These are phyloP conservation scores for Heliamphora pulchella DNA, from an alignment of 179 eudicot species.

Conservation along the genomic window DNA sequence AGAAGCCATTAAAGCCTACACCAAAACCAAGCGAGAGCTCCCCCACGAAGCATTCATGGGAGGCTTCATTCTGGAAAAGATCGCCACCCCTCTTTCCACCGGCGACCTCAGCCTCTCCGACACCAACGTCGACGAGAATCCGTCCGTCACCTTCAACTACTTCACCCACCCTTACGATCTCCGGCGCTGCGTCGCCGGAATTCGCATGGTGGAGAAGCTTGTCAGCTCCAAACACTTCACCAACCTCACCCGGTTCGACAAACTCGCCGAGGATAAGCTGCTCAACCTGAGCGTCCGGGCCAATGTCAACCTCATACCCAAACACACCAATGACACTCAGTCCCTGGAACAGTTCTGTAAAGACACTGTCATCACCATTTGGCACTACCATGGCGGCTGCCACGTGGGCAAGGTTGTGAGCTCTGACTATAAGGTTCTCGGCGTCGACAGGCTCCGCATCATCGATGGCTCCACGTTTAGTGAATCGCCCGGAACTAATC, in stretches of 20 bases:
- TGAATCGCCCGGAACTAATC: conserved; percentile 92
- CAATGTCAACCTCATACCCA: conserved; percentile 70
- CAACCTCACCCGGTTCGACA: conserved; percentile 35
- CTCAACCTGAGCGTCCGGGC: conserved; percentile 78
- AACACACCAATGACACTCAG: conserved; percentile 65
- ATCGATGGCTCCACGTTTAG: conserved; percentile 73
- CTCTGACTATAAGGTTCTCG: conserved; percentile 50
- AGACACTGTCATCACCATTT: conserved; percentile 85
- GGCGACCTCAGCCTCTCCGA: conserved; percentile 55
- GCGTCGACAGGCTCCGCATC: conserved; percentile 64
- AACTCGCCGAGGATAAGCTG: conserved; percentile 37
- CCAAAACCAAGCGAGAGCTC: conserved; percentile 43
- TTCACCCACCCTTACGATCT: conserved; percentile 78
- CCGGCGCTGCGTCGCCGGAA: conserved; percentile 58
- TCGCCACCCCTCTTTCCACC: conserved; percentile 59
- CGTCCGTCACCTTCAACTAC: conserved; percentile 78
- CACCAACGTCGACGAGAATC: conserved; percentile 63
- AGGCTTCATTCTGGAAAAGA: conserved; percentile 82
- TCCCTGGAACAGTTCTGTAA: conserved; percentile 78
- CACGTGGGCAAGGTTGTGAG: conserved; percentile 73
- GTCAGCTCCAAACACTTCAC: conserved; percentile 44
- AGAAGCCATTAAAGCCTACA: conserved; percentile 61
- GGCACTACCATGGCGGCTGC: conserved; percentile 99
- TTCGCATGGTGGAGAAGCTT: conserved; percentile 51
- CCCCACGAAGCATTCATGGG: conserved; percentile 83